Evolutionary conservation across 2,329 filamentous ascomycete species (phyloP), one percentile per base, ranked within the genome.

Genomic region (Microsporum ferrugineum): DNA sequence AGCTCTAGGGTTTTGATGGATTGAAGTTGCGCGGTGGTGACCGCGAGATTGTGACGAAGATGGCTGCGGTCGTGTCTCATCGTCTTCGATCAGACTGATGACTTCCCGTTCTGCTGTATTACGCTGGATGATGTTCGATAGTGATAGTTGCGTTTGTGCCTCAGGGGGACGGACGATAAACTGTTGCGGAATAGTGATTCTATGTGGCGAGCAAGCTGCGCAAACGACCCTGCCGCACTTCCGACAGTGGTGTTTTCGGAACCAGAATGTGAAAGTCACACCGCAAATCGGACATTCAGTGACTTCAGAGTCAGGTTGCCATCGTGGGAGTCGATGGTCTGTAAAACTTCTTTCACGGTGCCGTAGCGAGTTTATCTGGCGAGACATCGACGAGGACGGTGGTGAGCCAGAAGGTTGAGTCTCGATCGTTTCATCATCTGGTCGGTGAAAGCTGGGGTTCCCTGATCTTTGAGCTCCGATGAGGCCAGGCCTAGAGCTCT

Each of bases 141-240:
- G 66, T 77, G 68, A 69, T 8, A 23, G n/a, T 29, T 47, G 43
- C 7, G 43, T 23, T 23, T 47, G 43, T 5, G 43, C 8, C 8
- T 47, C 77, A 0, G 88, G 87, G 2, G 89, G 88, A 56, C 87
- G 87, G 31, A 96, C 91, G 65, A 97, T 96, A 72, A 89, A 97
- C 70, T 94, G 89, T 65, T 91, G 84, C 0, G 92, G 92, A 65
- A 97, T 96, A 2, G 89, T 95, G 70, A 97, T 97, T 63, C 91
- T 84, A 73, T 97, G 92, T 2, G 92, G 92, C 2, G 92, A 96
- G 76, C 92, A 97, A 23, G 84, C 80, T 62, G 86, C 85, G 74
- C 92, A 97, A 29, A 97, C 92, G 6, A 97, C 91, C 63, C 91
- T 81, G 53, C 92, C 92, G 71, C 92, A 97, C 82, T 96, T 96